These are phyloP conservation scores for Metarhizium rileyi DNA, from an alignment of 2,329 filamentous ascomycete species.

Conservation along the genomic window DNA sequence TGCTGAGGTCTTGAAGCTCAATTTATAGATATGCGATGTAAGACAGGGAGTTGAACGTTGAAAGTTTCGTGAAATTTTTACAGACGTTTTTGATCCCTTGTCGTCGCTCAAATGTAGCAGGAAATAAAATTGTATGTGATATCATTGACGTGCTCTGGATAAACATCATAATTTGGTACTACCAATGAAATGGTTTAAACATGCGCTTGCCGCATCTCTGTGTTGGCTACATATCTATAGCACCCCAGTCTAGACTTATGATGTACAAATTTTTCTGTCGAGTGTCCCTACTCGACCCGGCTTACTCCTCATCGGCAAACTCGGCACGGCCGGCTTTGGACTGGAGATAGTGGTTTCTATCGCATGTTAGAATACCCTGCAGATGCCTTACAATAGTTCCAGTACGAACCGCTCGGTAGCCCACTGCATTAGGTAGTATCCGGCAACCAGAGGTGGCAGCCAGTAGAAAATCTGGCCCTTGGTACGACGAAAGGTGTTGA, in stretches of 20 bases:
- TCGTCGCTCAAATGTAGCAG: no score
- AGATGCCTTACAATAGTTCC: not conserved
- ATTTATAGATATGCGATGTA: constrained; percentile 2
- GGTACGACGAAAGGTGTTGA: constrained; percentile 89
- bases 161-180: not conserved
- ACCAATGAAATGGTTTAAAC: constrained; percentile 14
- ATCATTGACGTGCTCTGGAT: no score
- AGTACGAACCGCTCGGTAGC: constrained; percentile 71
- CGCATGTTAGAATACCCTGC: not conserved
- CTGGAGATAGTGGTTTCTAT: constrained; percentile 72
- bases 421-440: constrained; percentile 83
- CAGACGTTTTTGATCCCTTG: no score
- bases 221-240: constrained; percentile 24
- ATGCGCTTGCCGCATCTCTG: constrained; percentile 2
- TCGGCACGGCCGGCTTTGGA: constrained; percentile 62
- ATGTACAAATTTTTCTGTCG: constrained; percentile 24
- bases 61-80: no score
- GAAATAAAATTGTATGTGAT: no score
- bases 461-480: constrained; percentile 83
- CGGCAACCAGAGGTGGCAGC: constrained; percentile 65
- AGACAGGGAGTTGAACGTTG: not conserved
- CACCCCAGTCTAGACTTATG: constrained; percentile 29
- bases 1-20: not conserved
- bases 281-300: constrained; percentile 9
- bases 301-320: constrained; percentile 36